Evolutionary conservation across 129 eudicot genomes (phyloP).

Genomic region (Heracleum sosnowskyi): DNA sequence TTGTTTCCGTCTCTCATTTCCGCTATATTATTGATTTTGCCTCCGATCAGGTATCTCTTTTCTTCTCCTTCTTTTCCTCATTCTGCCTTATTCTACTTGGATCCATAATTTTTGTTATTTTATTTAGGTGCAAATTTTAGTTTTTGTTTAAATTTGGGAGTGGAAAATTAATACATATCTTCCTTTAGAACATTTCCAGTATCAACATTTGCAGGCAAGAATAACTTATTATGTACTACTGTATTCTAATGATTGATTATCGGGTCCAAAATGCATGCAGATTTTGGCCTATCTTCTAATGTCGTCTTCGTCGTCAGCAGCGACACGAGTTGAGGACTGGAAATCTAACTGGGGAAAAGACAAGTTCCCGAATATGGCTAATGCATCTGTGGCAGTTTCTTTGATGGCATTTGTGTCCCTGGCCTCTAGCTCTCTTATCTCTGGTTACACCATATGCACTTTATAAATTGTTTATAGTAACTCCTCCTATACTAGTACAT

Average conservation of each 20-base stretch:
- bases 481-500: background rate
- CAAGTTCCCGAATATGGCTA: conserved; percentile 79
- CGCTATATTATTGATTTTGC: conserved; percentile 64
- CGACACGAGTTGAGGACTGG: conserved; percentile 84
- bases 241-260: no score
- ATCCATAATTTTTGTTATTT: background rate
- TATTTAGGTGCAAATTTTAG: background rate
- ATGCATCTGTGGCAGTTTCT: conserved; percentile 61
- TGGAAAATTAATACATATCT: background rate
- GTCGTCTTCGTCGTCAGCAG: conserved; percentile 86
- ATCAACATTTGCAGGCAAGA: background rate
- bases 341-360: conserved; percentile 85
- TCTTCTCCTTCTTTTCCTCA: background rate
- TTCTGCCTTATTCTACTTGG: background rate
- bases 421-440: conserved; percentile 64
- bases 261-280: conserved; percentile 40
- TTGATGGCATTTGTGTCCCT: conserved; percentile 68
- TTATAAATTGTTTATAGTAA: conserved; percentile 18
- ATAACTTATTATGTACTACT: background rate
- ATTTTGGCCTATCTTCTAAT: conserved; percentile 70
- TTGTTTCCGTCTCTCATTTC: conserved; percentile 23
- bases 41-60: conserved; percentile 52
- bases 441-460: conserved; percentile 67
- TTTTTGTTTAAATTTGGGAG: background rate
- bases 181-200: background rate